These are phyloP conservation scores for Silene uniflora DNA, from an alignment of 148 eudicot genomes.

Conservation along the genomic window DNA sequence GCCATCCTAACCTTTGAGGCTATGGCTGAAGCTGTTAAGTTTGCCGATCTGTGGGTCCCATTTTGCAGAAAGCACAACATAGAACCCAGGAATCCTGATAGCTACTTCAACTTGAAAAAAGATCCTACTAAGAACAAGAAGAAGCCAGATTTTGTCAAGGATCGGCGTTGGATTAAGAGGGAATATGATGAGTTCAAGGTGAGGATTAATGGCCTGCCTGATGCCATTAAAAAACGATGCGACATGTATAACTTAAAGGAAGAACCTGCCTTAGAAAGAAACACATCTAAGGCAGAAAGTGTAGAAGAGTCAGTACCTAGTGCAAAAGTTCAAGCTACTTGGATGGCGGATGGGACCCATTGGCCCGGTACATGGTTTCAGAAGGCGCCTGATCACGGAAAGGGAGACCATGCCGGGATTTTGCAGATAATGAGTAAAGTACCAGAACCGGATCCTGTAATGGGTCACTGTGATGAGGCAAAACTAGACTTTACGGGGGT, in stretches of 20 bases:
- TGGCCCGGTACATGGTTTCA: constrained; percentile 91
- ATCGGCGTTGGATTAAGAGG: constrained; percentile 87
- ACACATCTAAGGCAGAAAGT: constrained; percentile 30
- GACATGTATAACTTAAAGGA: constrained; percentile 65
- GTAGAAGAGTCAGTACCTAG: constrained; percentile 20
- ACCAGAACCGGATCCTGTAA: constrained; percentile 63
- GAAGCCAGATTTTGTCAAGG: constrained; percentile 78
- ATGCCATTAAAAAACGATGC: constrained; percentile 65
- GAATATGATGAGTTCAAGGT: constrained; percentile 95
- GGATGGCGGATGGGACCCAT: constrained; percentile 97
- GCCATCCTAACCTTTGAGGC: constrained; percentile 87
- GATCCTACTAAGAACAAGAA: constrained; percentile 86
- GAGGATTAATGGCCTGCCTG: constrained; percentile 74
- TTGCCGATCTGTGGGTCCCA: constrained; percentile 84
- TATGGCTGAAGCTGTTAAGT: constrained; percentile 89
- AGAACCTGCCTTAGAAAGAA: constrained; percentile 37
- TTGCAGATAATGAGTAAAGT: constrained; percentile 93
- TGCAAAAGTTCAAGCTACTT: constrained; percentile 55
- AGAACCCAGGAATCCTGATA: constrained; percentile 85
- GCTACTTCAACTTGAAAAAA: constrained; percentile 58
- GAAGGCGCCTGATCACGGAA: constrained; percentile 52
- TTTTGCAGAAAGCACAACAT: constrained; percentile 86
- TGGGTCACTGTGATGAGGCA: constrained; percentile 59
- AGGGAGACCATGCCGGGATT: constrained; percentile 92
- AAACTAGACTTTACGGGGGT: constrained; percentile 64